Conservation (phyloP, 805 yeast genomes). For the Candida mattraensis region DNA sequence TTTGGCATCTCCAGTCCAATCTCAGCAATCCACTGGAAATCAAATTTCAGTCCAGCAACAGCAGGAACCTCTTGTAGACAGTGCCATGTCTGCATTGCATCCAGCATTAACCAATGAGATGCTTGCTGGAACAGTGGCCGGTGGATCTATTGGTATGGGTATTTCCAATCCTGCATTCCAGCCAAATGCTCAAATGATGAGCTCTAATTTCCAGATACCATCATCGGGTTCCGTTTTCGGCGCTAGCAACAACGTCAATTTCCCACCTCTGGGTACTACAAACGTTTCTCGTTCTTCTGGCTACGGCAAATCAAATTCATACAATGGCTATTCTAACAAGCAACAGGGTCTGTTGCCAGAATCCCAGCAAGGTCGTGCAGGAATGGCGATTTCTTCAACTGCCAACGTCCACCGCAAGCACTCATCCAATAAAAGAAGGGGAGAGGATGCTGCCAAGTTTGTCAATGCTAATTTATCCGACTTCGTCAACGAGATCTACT, state of each 20-base stretch:
- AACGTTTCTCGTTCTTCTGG: constrained; percentile 4
- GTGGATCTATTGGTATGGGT: constrained; percentile 32
- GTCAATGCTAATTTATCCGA: constrained; percentile 67
- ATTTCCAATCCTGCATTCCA: constrained; percentile 11
- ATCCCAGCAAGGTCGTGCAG: constrained; percentile 14
- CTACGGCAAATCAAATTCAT: constrained; percentile 15
- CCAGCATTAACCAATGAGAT: constrained; percentile 28
- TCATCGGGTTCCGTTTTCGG: constrained; percentile 3
- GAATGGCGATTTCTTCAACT: constrained; percentile 29
- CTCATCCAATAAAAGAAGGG: constrained; percentile 36
- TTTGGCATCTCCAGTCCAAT: constrained; percentile 18
- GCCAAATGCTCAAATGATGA: constrained; percentile 3
- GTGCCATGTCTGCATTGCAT: constrained; percentile 25
- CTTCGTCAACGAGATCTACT: constrained; percentile 69
- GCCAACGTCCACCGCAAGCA: constrained; percentile 37
- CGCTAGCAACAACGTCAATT: constrained; percentile 2
- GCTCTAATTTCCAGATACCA: constrained; percentile 8
- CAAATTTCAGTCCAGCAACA: no score
- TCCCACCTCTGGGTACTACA: constrained; percentile 2
- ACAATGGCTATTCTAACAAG: constrained; percentile 11
- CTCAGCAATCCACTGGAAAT: no score
- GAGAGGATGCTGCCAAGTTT: constrained; percentile 72
- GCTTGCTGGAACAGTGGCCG: constrained; percentile 28
- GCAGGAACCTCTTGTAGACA: constrained; percentile 8
- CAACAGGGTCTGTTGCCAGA: constrained; percentile 10